phyloP scores from a whole-genome alignment of 371 early-diverging fungal genomes.

The Blakeslea trispora region DNA sequence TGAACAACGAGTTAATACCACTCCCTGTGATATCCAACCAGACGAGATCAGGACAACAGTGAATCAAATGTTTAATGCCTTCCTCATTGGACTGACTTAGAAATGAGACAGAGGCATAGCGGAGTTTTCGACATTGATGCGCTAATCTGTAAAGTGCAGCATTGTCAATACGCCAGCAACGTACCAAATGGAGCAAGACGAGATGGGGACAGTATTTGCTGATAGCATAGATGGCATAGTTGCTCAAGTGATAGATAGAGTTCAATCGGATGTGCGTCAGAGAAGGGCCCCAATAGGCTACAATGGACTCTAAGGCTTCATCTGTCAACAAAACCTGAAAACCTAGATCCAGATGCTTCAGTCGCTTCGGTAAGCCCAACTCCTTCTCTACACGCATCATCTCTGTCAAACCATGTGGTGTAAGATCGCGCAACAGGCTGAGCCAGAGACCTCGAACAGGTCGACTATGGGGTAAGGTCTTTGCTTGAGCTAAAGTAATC shows the following conservation, averaged over 20 bases:
- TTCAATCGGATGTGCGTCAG: slow-evolving; percentile 38
- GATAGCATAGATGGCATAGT: slow-evolving; percentile 22
- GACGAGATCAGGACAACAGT: slow-evolving; percentile 13
- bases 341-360: slow-evolving; percentile 21
- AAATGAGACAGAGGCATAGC: slow-evolving; percentile 37
- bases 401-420: neutral
- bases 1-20: slow-evolving; percentile 38
- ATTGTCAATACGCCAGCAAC: slow-evolving; percentile 47
- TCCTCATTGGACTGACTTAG: slow-evolving; percentile 31
- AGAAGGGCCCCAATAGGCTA: slow-evolving; percentile 18
- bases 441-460: slow-evolving; percentile 25
- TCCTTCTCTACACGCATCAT: slow-evolving; percentile 6
- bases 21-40: slow-evolving; percentile 46
- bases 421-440: slow-evolving; percentile 14
- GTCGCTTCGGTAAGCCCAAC: neutral
- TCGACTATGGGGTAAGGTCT: neutral
- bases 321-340: slow-evolving; percentile 13
- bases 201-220: slow-evolving; percentile 34
- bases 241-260: slow-evolving; percentile 36
- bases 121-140: slow-evolving; percentile 20
- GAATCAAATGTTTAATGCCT: slow-evolving; percentile 25
- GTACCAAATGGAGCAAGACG: slow-evolving; percentile 32
- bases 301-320: slow-evolving; percentile 8
- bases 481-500: slow-evolving; percentile 8
- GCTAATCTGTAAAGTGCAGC: slow-evolving; percentile 16